Evolutionary conservation across 306 rosid species (phyloP).

Genomic region (Fragaria iinumae): DNA sequence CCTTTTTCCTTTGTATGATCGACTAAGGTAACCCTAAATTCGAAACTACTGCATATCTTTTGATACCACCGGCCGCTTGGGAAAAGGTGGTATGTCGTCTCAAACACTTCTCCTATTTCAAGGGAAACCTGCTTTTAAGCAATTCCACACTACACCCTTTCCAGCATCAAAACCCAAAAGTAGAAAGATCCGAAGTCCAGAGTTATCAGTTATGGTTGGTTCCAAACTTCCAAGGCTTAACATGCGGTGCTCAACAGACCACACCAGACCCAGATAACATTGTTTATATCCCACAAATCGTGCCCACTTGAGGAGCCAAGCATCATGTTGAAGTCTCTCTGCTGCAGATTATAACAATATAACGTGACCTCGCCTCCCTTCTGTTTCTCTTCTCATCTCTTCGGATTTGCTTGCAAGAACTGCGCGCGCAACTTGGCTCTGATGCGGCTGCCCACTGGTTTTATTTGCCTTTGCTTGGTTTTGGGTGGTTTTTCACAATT

Average conservation of each 20-base stretch:
- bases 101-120: neutral
- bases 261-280: neutral
- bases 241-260: conserved; percentile 7
- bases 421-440: neutral
- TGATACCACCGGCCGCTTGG: neutral
- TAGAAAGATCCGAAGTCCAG: neutral
- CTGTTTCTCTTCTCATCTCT: neutral
- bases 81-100: neutral
- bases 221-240: conserved; percentile 22
- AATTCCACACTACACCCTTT: neutral
- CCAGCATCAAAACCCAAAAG: neutral
- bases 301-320: conserved; percentile 16
- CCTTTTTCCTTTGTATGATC: no score
- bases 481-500: neutral
- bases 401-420: neutral
- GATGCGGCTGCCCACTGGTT: conserved; percentile 5
- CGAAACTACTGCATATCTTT: neutral
- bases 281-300: neutral
- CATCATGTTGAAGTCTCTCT: neutral
- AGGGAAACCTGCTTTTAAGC: neutral
- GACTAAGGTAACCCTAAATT: neutral
- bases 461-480: neutral
- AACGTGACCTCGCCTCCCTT: conserved; percentile 14
- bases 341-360: neutral
- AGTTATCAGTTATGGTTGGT: conserved; percentile 1